Evolutionary conservation across 352 stramenopile genomes (phyloP), one percentile per base, ranked within the genome.

Genomic region (Globisporangium lucens): DNA sequence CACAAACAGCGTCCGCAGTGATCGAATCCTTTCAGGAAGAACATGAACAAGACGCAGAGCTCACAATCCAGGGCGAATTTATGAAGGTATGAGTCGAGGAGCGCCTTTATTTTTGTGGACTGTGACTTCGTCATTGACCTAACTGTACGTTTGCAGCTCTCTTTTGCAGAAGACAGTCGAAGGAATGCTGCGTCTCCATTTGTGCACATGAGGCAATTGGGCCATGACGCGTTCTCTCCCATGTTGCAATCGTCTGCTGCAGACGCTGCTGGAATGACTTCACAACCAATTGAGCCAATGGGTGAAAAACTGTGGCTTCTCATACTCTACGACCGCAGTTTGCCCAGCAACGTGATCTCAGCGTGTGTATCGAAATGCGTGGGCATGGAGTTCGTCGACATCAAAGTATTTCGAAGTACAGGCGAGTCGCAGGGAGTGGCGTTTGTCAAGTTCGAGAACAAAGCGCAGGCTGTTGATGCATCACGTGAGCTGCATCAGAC

Each of bases 381-480:
- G 15, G 86, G 86, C 0, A 93, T 95, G 84, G 77, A 94, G 61
- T 91, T 90, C 53, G 76, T 95, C 61, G 85, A 95, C 58, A 91
- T 95, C 61, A 91, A 93, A 52, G 71, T 93, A 17, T 76, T 81
- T 22, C 83, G 78, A 56, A 89, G 76, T 56, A 89, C 79, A 0
- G 79, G 81, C 0, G 78, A 89, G 55, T 73, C 82, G 0, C 85
- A 93, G 67, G 83, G 84, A 27, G 77, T 94, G 12, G 84, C 83
- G 2, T 93, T 91, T 61, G 83, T 87, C 20, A 92, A 90, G 61
- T 95, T 95, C 60, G 71, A 84, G 15, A 83, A 66, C 15, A 83
- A 92, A 17, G 24, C 56, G 29, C 70, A 77, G 15, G 80, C 87
- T 4, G 61, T 68, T 0, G 74, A 83, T 13, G 87, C 85, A 7